Conservation (phyloP, 805 yeast species). For the Jamesozyma gamospora region DNA sequence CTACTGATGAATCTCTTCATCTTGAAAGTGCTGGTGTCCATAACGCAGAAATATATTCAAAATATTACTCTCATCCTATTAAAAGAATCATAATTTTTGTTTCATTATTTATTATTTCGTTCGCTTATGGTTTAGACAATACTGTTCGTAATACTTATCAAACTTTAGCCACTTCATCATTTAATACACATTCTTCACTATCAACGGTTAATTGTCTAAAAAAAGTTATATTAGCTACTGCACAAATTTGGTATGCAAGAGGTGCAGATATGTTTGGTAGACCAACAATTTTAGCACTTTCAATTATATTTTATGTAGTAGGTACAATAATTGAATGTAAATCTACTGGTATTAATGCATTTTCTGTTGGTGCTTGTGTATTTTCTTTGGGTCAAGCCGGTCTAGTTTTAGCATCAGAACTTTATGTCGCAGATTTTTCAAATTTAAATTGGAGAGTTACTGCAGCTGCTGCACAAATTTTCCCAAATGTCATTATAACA, state of each 20-base stretch:
- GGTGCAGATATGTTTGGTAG: slow-evolving; percentile 49
- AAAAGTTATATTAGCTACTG: slow-evolving; percentile 47
- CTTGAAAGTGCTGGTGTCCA: slow-evolving; percentile 37
- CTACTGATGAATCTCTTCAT: too few relatives aligned
- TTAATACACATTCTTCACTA: slow-evolving; percentile 37
- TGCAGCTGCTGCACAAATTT: slow-evolving; percentile 50
- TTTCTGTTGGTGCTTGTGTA: slow-evolving; percentile 46
- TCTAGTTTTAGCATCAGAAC: slow-evolving; percentile 41
- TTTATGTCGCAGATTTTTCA: slow-evolving; percentile 52
- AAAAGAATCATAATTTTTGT: slow-evolving; percentile 38
- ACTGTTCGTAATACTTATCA: slow-evolving; percentile 35
- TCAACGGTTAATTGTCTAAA: slow-evolving; percentile 43
- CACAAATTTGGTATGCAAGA: slow-evolving; percentile 46
- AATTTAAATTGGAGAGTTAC: slow-evolving; percentile 54
- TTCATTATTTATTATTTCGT: slow-evolving; percentile 44
- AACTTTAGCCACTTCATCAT: slow-evolving; percentile 42
- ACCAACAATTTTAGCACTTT: slow-evolving; percentile 34
- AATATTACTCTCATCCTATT: slow-evolving; percentile 52
- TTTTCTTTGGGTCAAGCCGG: slow-evolving; percentile 46
- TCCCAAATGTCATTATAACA: slow-evolving; percentile 60
- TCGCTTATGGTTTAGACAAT: slow-evolving; percentile 49
- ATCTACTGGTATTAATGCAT: slow-evolving; percentile 39
- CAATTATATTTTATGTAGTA: slow-evolving; percentile 39
- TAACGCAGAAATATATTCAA: slow-evolving; percentile 44
- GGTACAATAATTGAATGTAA: slow-evolving; percentile 48